These are phyloP conservation scores for Periglandula ipomoeae DNA, from an alignment of 2,329 filamentous ascomycete genomes.

Conservation along the genomic window DNA sequence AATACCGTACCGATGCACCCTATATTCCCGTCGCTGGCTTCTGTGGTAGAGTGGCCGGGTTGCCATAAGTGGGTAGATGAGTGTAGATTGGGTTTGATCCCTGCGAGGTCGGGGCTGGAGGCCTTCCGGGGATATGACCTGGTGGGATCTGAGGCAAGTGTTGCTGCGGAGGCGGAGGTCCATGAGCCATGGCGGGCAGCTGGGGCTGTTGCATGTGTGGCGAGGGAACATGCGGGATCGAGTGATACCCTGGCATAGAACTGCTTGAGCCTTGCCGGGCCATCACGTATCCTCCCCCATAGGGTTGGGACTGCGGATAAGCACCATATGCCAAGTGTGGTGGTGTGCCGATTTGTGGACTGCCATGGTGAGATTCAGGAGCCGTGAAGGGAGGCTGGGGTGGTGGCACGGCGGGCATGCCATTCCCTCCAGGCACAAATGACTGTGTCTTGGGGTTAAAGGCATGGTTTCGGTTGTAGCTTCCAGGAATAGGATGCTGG, in stretches of 20 bases:
- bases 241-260: constrained; percentile 42
- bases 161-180: constrained; percentile 21
- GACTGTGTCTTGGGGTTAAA: constrained; percentile 95
- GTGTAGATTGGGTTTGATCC: constrained; percentile 37
- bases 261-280: constrained; percentile 46
- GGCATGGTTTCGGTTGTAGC: constrained; percentile 65
- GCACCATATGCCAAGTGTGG: constrained; percentile 41
- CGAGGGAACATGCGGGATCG: constrained; percentile 29
- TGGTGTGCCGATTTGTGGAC: constrained; percentile 43
- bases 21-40: constrained; percentile 45
- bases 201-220: constrained; percentile 16
- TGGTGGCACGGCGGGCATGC: constrained; percentile 38
- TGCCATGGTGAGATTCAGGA: constrained; percentile 40
- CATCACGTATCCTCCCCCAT: constrained; percentile 44
- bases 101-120: constrained; percentile 32
- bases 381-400: constrained; percentile 39
- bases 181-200: constrained; percentile 21
- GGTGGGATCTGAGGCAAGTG: constrained; percentile 34
- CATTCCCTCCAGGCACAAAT: constrained; percentile 61
- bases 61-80: constrained; percentile 48
- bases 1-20: constrained; percentile 22
- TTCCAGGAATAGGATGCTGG: constrained; percentile 77
- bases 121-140: constrained; percentile 37
- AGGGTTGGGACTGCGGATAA: constrained; percentile 40
- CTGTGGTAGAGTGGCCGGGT: constrained; percentile 50